Conservation (phyloP, 1,284 basidiomycete genomes). For the Moniliella sp. region DNA sequence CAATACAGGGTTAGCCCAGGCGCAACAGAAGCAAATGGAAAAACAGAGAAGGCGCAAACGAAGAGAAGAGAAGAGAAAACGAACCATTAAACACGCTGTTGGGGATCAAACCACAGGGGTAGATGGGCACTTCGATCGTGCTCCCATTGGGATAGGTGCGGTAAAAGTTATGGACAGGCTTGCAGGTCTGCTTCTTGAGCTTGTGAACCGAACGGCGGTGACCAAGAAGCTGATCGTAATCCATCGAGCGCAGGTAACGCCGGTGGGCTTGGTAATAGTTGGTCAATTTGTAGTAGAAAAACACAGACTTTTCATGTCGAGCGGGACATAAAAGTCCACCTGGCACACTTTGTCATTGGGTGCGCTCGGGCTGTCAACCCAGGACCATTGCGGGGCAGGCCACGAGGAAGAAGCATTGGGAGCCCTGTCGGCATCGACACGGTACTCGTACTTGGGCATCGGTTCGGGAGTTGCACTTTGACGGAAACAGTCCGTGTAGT, state of each 20-base stretch:
- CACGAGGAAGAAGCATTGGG: background rate
- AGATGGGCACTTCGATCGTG: slow-evolving; percentile 35
- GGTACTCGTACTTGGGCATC: slow-evolving; percentile 49
- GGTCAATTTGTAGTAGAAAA: slow-evolving; percentile 71
- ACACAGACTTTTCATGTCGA: slow-evolving; percentile 53
- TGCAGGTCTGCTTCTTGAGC: slow-evolving; percentile 37
- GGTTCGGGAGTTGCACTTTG: slow-evolving; percentile 47
- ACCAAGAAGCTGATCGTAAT: slow-evolving; percentile 65
- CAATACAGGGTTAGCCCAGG: no score
- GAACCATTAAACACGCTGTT: slow-evolving; percentile 91
- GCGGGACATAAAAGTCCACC: slow-evolving; percentile 40
- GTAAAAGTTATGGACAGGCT: slow-evolving; percentile 45
- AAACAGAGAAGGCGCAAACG: background rate
- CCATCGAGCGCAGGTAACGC: slow-evolving; percentile 78
- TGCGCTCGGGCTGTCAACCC: slow-evolving; percentile 1
- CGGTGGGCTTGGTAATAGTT: slow-evolving; percentile 81
- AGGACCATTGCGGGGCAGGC: slow-evolving; percentile 2
- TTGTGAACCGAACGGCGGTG: no score
- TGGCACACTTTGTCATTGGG: slow-evolving; percentile 10
- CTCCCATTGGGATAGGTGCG: slow-evolving; percentile 50
- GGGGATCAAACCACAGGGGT: slow-evolving; percentile 89
- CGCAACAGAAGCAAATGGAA: background rate
- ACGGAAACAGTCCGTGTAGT: no score
- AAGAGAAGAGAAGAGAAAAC: slow-evolving; percentile 9
- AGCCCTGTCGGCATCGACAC: no score